Conservation (phyloP, 1,284 basidiomycete species). For the Puccinia polysora region DNA sequence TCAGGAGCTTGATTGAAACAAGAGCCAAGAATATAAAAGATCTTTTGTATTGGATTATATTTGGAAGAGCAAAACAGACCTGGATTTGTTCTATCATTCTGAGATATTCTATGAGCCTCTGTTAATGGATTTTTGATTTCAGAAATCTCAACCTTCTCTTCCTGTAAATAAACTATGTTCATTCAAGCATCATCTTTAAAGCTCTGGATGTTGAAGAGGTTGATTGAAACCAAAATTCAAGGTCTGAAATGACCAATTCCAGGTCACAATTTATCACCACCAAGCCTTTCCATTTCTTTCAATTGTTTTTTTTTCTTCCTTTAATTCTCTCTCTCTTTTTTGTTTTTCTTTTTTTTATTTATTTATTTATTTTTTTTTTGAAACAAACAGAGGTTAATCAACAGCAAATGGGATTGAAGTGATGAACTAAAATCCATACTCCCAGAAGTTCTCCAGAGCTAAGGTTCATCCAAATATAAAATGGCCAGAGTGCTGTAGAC, state of each 20-base stretch:
- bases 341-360: no score
- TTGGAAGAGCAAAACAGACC: background rate
- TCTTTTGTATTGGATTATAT: background rate
- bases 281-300: background rate
- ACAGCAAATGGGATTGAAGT: background rate
- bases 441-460: background rate
- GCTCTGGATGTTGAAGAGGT: background rate
- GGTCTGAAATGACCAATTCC: no score
- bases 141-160: conserved; percentile 15
- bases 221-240: no score
- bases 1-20: background rate
- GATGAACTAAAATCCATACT: conserved; percentile 10
- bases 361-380: background rate
- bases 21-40: background rate
- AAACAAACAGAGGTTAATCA: no score
- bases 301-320: background rate
- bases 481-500: conserved; percentile 13
- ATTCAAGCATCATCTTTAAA: conserved; percentile 18
- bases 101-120: background rate
- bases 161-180: conserved; percentile 10
- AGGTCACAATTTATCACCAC: no score
- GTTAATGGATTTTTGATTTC: conserved; percentile 13
- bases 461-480: background rate
- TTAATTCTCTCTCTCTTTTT: no score
- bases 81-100: background rate